Percentiles rank a stretch among this genome's conserved stretches.
Conservation (phyloP, 371 early-diverging fungal species). For the Mucor piriformis region DNA sequence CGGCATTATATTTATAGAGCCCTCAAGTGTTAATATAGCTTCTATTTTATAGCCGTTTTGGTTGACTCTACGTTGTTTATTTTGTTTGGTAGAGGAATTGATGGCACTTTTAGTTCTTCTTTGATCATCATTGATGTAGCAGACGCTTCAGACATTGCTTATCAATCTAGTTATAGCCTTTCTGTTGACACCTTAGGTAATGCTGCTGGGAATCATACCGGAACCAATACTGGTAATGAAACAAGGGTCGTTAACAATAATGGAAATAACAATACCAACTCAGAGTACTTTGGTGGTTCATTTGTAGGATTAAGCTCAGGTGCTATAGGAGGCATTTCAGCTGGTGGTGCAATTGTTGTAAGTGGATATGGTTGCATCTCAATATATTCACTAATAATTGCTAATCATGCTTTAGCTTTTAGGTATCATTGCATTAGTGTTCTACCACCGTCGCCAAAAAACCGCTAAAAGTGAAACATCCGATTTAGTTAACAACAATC, state of each 20-base stretch:
- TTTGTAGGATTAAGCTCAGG: neutral
- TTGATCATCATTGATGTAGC: constrained; percentile 2
- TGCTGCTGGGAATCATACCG: too few relatives aligned
- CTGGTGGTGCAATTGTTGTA: neutral
- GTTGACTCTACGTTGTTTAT: constrained; percentile 5
- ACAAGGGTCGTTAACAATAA: neutral
- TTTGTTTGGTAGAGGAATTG: constrained; percentile 8
- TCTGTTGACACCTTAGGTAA: neutral
- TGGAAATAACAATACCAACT: neutral
- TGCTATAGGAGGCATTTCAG: constrained; percentile 8
- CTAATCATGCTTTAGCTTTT: neutral
- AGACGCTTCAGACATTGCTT: neutral
- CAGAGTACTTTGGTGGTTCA: too few relatives aligned
- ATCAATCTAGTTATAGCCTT: neutral
- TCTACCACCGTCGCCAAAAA: neutral
- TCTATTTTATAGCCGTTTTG: neutral
- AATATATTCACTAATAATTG: neutral
- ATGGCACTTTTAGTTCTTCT: neutral
- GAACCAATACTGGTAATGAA: neutral
- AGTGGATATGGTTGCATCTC: neutral
- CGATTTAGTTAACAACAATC: neutral
- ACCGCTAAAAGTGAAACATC: neutral
- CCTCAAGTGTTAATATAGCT: neutral
- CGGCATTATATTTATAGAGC: neutral
- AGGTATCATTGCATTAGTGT: neutral